Base-by-base conservation (phyloP, 768 basidiomycete genomes). In the Lactarius tabidus region DNA sequence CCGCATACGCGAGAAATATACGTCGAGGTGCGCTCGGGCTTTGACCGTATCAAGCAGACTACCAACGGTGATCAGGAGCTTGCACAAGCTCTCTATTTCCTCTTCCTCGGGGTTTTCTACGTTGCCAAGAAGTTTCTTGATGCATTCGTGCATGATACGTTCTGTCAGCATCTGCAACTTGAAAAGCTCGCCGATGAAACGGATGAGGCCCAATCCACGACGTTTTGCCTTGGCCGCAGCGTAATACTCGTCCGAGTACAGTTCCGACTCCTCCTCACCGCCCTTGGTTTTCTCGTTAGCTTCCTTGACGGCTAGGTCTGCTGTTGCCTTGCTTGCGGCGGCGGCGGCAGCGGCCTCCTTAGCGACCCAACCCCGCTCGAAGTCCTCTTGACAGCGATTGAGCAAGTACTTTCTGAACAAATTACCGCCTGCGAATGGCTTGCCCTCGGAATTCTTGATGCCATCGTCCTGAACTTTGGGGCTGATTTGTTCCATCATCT, bases 141-240 rank as follows among this genome's bases (percentile, higher is more conserved):
- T 88, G 81, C 96, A 99, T 77, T 94, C 91, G 80, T 95, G 91
- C 92, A 98, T 99, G 79, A 98, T 96, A 70, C 93, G 89, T 79
- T 95, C 93, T 56, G 94, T 95, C 61, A 98, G 81, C 94, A 98
- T 97, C 78, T 93, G 91, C n/a, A 99, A 81, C 79, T 98, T 98
- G 88, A 94, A 99, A 61, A 98, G 81, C 78, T 99, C 96, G 68
- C 96, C 95, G 68, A 98, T 98, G 79, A 99, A 95, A 77, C 91
- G 93, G 80, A 98, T 94, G 70, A 99, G 84, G 80, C 96, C 94
- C 15, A 98, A 88, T 75, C 96, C 95, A 68, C 93, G 91, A 66
- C 95, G 91, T 80, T 98, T 98, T 48, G 95, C 96, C 81, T 96
- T 97, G 77, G 95, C 90, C 18, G 93, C 93, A 43, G 89, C 88